Base-by-base conservation (phyloP, 495 filamentous ascomycete genomes). In the Penicillium antarcticum region DNA sequence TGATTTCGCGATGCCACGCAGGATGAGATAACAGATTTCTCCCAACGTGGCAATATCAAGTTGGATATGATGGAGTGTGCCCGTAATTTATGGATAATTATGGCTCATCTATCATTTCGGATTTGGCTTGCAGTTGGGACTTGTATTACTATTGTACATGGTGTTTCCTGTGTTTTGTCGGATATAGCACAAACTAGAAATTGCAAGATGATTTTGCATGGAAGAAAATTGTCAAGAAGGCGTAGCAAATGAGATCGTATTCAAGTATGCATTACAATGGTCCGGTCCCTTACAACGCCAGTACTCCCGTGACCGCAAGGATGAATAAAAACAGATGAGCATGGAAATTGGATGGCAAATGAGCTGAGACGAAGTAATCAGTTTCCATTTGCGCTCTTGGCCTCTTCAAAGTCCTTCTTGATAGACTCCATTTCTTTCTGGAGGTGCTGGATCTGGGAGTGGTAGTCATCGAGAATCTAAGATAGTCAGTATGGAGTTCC, bases 401-500 rank as follows among this genome's bases (percentile, higher is more conserved):
- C 91, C 48, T 87, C 87, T 5, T 81, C 80, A 59, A 89, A 94
- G 45, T 95, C 88, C 59, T 83, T 87, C 65, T 84, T 81, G 52
- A 95, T 83, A 45, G 86, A 76, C 56, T 83, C 84, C 23, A 97
- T 64, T 63, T 96, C 87, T 65, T 87, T 87, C 58, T 86, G 88
- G 45, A 99, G 76, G 67, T 92, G 87, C 58, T 85, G 75, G 11
- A 99, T 79, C 68, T 97, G 95, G 52, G 83, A 84, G 55, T 90
- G 88, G 65, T 96, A 97, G 59, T 92, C 89, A 57, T 88, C 85
- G 46, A 99, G 71, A 45, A 97, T 88, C 94, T 97, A 56, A 10
- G 11, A 59, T 23, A 14, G 26, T 55, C 52, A 60, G 57, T 48
- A 35, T 61, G 42, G 31, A 16, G 13, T n/a, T 32, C 35, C 32